These are phyloP conservation scores for Austroboletus rostrupii DNA, from an alignment of 1,284 basidiomycete species.

Conservation along the genomic window DNA sequence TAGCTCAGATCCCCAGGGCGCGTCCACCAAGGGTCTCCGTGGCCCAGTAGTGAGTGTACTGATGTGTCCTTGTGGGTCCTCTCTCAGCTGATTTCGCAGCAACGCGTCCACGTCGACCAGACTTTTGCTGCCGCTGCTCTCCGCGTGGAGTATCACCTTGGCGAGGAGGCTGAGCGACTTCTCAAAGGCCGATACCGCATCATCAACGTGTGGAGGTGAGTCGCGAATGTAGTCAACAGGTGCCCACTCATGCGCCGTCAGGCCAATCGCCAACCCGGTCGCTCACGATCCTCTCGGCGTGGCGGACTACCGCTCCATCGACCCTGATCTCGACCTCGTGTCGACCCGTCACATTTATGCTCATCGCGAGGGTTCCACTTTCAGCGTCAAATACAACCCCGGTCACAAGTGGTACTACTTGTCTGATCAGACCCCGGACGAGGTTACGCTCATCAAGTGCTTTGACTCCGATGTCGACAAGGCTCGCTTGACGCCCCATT, in stretches of 20 bases:
- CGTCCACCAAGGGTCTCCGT: slow-evolving; percentile 6
- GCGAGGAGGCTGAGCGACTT: slow-evolving; percentile 37
- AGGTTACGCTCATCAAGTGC: slow-evolving; percentile 49
- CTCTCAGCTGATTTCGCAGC: slow-evolving; percentile 2
- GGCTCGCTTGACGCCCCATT: slow-evolving; percentile 45
- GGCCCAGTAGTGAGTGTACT: slow-evolving; percentile 34
- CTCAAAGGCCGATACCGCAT: slow-evolving; percentile 44
- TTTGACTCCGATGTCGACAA: slow-evolving; percentile 39
- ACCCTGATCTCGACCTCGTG: slow-evolving; percentile 14
- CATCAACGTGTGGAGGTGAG: slow-evolving; percentile 50
- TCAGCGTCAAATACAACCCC: slow-evolving; percentile 32
- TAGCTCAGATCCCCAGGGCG: slow-evolving; percentile 6
- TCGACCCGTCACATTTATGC: slow-evolving; percentile 12
- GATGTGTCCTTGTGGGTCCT: background rate
- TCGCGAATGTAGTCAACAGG: background rate
- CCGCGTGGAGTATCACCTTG: slow-evolving; percentile 39
- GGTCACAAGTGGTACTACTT: slow-evolving; percentile 50
- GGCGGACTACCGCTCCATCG: slow-evolving; percentile 17
- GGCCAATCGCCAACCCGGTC: slow-evolving; percentile 43
- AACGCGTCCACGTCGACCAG: slow-evolving; percentile 43
- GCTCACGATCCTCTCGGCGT: slow-evolving; percentile 20
- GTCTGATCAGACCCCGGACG: slow-evolving; percentile 42
- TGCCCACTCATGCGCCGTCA: slow-evolving; percentile 2
- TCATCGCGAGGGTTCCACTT: slow-evolving; percentile 13
- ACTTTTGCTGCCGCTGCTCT: slow-evolving; percentile 36